Evolutionary conservation across 2,329 filamentous ascomycete species (phyloP), one percentile per base, ranked within the genome.

Genomic region (Pseudogymnoascus sp.): DNA sequence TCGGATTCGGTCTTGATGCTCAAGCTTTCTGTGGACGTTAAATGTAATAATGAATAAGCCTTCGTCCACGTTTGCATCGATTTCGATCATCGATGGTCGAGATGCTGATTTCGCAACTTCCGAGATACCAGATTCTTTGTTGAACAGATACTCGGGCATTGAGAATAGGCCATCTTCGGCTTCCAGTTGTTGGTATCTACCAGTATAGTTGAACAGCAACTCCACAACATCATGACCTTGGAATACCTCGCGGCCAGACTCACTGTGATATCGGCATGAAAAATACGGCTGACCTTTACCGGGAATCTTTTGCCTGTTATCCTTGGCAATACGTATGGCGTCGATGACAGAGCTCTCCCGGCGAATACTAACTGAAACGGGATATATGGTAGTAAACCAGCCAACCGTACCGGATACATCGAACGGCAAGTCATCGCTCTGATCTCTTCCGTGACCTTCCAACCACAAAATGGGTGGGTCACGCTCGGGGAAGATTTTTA

Each of bases 181-280:
- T 61, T 81, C 78, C 2, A 79, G 70, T 42, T 79, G 76, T 65
- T 81, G 78, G 60, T 75, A 75, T 59, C 76, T 70, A 8, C 78
- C 79, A 0, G 76, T 71, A 63, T 79, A 82, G 66, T 82, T 82
- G 71, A 82, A 80, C 0, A 78, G 68, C 1, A 82, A 64, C 65
- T 83, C 80, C 64, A 78, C 74, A 0, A 71, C 68, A n/a, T 69
- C 69, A 63, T 77, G 73, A 1, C 73, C 65, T 1, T 65, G 63
- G 65, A 74, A 77, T 27, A 71, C 65, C 35, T 42, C 33, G 33
- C 58, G 58, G 13, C 35, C 38, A 4, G 33, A 29, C 12, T 59
- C 21, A 12, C 38, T 59, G 27, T 59, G 38, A 41, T 38, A 38
- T 25, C 58, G 33, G 10, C 38, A 42, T n/a, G 58, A 9, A 42